These are phyloP conservation scores for Zizania palustris DNA, from an alignment of 202 grass and related monocot species.

Conservation along the genomic window DNA sequence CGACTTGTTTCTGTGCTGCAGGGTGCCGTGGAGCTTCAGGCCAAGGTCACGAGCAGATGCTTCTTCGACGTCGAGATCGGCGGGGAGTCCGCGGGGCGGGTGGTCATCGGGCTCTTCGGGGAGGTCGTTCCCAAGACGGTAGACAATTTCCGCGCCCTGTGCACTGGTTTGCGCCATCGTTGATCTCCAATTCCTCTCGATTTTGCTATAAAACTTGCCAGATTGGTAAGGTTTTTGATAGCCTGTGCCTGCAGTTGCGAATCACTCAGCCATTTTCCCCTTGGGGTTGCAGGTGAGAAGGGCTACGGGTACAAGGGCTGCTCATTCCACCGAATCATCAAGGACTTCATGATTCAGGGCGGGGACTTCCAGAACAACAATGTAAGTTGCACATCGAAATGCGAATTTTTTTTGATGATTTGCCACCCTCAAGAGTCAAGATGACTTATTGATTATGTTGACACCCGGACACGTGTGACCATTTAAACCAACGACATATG, in stretches of 20 bases:
- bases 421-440: too few relatives aligned
- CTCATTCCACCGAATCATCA: constrained; percentile 77
- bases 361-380: constrained; percentile 68
- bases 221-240: background rate
- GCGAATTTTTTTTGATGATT: too few relatives aligned
- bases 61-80: constrained; percentile 72
- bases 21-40: constrained; percentile 51
- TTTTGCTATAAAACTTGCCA: background rate
- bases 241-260: too few relatives aligned
- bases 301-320: constrained; percentile 68
- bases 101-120: constrained; percentile 68
- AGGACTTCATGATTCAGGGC: constrained; percentile 82
- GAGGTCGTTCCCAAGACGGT: constrained; percentile 58
- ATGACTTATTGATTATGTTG: too few relatives aligned
- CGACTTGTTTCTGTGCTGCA: background rate
- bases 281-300: constrained; percentile 54
- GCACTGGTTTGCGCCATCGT: constrained; percentile 52
- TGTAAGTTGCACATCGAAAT: constrained; percentile 40
- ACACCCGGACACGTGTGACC: too few relatives aligned
- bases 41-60: constrained; percentile 60
- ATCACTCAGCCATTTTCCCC: too few relatives aligned
- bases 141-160: constrained; percentile 64
- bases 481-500: too few relatives aligned
- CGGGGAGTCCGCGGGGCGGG: constrained; percentile 45
- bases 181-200: background rate